Evolutionary conservation across 2,329 filamentous ascomycete genomes (phyloP), one percentile per base, ranked within the genome.

Genomic region (Colletotrichum paranaense): DNA sequence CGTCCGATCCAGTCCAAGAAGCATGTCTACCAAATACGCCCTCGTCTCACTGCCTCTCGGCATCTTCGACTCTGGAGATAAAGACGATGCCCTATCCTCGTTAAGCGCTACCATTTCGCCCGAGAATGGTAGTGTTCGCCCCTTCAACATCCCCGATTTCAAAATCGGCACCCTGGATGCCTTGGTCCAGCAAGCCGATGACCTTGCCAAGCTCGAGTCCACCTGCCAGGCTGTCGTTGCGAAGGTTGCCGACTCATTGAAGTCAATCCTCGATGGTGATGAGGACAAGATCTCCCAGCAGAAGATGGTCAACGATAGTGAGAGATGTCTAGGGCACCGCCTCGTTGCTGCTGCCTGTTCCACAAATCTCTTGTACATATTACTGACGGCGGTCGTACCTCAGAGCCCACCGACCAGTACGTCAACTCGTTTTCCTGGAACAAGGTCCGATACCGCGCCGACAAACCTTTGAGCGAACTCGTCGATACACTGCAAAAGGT

Each of bases 81-180:
- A 89, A 79, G 93, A 96, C 77, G 94, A 97, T 82, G 95, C 96
- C 76, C 87, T 98, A 77, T 89, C 91, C 60, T 90, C 94, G 58
- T 85, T 99, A 75, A 91, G 92, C 77, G 86, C 92, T 68, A 94
- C 92, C 55, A 88, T 98, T 68, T 88, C 90, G 62, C 85, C 90
- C 70, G 94, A 97, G 78, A 92, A 94, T 82, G 95, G 93, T 81
- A 91, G 89, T 65, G 92, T 95, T 58, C 86, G 91, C 64, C 91
- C 92, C 2, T 98, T 98, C 81, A 86, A 90, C 69, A 93, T 98
- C 75, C 97, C 97, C 24, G 93, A 95, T 76, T 98, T 99, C 89
- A 99, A 98, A 87, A 97, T 99, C 82, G 97, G 97, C 72, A 98
- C 97, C 0, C 89, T 99, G 49, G 97, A 99, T 85, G 95, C 94